Base-by-base conservation (phyloP, 208 protist genomes). In the Acanthamoeba sp. region DNA sequence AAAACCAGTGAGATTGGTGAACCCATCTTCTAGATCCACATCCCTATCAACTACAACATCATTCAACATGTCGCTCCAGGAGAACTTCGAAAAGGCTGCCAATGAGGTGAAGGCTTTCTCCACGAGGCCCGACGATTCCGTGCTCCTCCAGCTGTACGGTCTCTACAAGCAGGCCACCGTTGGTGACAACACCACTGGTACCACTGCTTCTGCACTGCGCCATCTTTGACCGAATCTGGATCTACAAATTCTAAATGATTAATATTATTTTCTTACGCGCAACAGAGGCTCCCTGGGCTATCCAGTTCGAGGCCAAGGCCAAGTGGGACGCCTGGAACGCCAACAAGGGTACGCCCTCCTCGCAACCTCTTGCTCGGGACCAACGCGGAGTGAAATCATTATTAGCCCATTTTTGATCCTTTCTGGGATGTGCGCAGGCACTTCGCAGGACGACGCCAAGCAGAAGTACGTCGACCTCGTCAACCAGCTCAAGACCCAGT, bases 91-190 rank as follows among this genome's bases (percentile, higher is more conserved):
- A n/a, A 84, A 48, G n/a, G 96, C 96, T 42, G 95, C 94, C 10
- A 73, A 32, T 6, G 73, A 95, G 7, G 94, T 96, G 66, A 97
- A 97, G 91, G 96, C 62, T 4, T 82, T 97, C 27, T 91, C 22
- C 1, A 95, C 52, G 9, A 93, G 98, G 95, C 96, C 99, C 95
- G 96, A 97, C 95, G 98, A 99, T 94, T 95, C 96, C 14, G 98
- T 97, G 48, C 97, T 98, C 91, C 97, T 99, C 20, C 92, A 98
- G 94, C 97, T 99, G 91, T 99, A 99, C 96, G 97, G 95, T 29
- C 95, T 99, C 22, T 99, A 97, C 97, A 99, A 99, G 97, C 99
- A 99, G 97, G 98, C 97, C 64, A 99, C 98, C 66, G 98, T 98
- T 93, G 99, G 99, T 24, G 98, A 99, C 71, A 97, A 42, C 94